Percentiles rank a stretch among this genome's conserved stretches.
These are phyloP conservation scores for Claviceps lovelessii DNA, from an alignment of 2,329 filamentous ascomycete genomes.

Conservation along the genomic window DNA sequence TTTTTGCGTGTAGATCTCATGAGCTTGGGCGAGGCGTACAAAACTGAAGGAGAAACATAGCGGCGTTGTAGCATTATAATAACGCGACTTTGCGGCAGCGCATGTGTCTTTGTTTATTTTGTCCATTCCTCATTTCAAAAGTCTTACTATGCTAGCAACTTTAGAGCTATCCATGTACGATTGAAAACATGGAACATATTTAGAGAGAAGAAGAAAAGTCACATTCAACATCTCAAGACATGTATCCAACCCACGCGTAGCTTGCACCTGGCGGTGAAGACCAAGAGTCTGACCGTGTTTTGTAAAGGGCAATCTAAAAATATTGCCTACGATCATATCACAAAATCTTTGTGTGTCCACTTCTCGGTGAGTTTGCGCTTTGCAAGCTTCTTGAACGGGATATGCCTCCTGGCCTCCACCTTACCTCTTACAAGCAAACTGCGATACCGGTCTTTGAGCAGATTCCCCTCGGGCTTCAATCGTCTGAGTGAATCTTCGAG, in stretches of 20 bases:
- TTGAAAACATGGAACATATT: background rate
- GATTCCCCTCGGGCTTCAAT: conserved; percentile 88
- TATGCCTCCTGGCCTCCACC: conserved; percentile 65
- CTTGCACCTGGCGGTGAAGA: background rate
- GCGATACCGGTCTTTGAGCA: conserved; percentile 81
- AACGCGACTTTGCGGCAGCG: background rate
- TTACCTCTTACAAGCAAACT: conserved; percentile 81
- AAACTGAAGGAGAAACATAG: background rate
- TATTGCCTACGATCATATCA: background rate
- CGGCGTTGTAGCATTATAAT: background rate
- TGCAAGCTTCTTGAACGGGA: conserved; percentile 69
- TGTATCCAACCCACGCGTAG: background rate
- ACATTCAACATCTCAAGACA: background rate
- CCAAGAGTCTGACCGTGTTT: background rate
- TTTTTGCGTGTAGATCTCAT: conserved; percentile 34
- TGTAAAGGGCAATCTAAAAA: background rate
- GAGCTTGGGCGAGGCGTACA: conserved; percentile 27
- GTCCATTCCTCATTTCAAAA: background rate
- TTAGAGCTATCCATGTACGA: background rate
- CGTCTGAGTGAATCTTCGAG: conserved; percentile 66
- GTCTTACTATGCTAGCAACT: background rate
- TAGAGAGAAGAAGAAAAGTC: background rate
- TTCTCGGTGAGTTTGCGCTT: conserved; percentile 81
- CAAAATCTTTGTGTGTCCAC: conserved; percentile 94
- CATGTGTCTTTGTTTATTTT: background rate